Conservation (phyloP, 352 stramenopile species). For the Phytopythium boreale region DNA sequence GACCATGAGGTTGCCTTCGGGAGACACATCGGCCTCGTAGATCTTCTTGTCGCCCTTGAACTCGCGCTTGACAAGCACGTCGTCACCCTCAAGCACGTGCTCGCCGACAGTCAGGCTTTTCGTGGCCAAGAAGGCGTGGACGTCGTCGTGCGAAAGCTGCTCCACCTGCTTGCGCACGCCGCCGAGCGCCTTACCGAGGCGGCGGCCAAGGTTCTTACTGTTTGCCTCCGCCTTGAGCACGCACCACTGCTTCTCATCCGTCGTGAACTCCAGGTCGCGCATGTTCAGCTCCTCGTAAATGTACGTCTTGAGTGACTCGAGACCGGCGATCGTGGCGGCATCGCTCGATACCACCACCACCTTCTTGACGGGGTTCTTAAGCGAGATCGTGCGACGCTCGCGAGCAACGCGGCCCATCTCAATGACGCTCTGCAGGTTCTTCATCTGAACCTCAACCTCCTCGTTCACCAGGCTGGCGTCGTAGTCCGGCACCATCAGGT, state of each 20-base stretch:
- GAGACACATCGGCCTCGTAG: constrained; percentile 89
- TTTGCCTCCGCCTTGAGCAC: constrained; percentile 94
- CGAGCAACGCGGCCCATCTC: constrained; percentile 96
- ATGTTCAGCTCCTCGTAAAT: constrained; percentile 98
- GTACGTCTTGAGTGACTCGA: constrained; percentile 90
- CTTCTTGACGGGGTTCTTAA: constrained; percentile 97
- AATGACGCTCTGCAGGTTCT: constrained; percentile 95
- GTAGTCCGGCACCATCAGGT: constrained; percentile 93
- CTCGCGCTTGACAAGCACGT: constrained; percentile 93
- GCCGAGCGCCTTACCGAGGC: constrained; percentile 96
- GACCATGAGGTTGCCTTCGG: constrained; percentile 92
- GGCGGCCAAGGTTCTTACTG: constrained; percentile 93
- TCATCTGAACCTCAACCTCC: constrained; percentile 92
- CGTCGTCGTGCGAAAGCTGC: constrained; percentile 66
- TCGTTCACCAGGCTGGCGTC: constrained; percentile 93
- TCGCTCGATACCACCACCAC: constrained; percentile 95
- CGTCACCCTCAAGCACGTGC: constrained; percentile 81
- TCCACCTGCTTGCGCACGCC: constrained; percentile 85
- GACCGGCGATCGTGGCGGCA: constrained; percentile 63
- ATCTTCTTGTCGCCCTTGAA: constrained; percentile 93
- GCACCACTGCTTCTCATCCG: constrained; percentile 91
- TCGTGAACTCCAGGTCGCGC: constrained; percentile 89
- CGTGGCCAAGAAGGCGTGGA: constrained; percentile 62
- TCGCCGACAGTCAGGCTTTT: constrained; percentile 83
- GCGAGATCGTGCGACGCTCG: constrained; percentile 95